Evolutionary conservation across 1,139 yeast genomes (phyloP), one percentile per base, ranked within the genome.

Genomic region (Kodamaea suecica): DNA sequence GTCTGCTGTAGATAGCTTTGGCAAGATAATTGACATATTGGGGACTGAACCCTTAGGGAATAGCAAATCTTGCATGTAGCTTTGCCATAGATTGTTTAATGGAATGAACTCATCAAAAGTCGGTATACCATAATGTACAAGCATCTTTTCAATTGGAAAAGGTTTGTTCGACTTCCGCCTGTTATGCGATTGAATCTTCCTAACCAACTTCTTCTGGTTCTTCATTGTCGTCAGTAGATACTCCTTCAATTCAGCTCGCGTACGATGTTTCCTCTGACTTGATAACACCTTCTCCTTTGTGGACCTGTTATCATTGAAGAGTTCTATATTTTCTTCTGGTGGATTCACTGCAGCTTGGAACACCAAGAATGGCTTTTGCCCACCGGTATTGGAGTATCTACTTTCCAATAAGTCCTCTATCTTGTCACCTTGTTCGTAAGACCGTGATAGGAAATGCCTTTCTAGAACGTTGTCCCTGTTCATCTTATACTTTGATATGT

Each of bases 1-100:
- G 51, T 92, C 98, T 1, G 95, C 92, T 43, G 82, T 72, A 0
- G 92, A 73, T 23, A 90, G 59, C 49, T 82, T 81, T 4, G 78
- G 66, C 15, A 82, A 56, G 1, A 73, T 44, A 25, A 57, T 57
- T 17, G 60, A 60, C 7, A 64, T 41, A 5, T 48, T 48, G 1
- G 67, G 64, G 13, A 59, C 40, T 37, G 30, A 37, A 21, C 44
- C 50, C 9, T 52, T 47, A 4, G 57, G 57, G 17, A 66, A 64
- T n/a, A 83, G 43, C n/a, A 84, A 58, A 25, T 76, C 78, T 21
- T 59, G 59, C 37, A 79, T 73, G 49, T 85, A 85, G 10, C 59
- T 59, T 23, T 67, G 70, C 95, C 95, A 85, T 17, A 85, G 57
- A 12, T 49, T 45, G 50, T 80, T 70, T 49, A 84, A 57, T 3